A percentile compares a stretch with the other conserved stretches of the same genome.
Conservation (phyloP, 177 flowering plant species). For the Vitis hybrid region DNA sequence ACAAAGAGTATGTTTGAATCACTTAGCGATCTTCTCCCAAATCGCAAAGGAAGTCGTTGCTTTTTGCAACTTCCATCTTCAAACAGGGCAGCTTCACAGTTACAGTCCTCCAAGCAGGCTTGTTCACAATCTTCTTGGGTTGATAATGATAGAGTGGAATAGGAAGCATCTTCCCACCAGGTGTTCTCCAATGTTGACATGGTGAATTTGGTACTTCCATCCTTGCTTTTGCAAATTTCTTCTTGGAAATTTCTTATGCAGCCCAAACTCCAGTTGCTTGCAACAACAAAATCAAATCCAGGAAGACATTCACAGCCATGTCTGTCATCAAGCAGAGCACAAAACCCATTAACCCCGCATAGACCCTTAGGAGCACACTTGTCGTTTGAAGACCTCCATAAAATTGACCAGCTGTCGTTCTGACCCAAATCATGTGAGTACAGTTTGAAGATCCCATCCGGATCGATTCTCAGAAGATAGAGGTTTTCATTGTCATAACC, state of each 20-base stretch:
- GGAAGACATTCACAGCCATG: constrained; percentile 3
- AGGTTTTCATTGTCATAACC: not conserved
- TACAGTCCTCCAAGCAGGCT: constrained; percentile 19
- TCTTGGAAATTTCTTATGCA: constrained; percentile 14
- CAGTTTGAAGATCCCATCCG: constrained; percentile 17
- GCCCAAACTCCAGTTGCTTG: constrained; percentile 9
- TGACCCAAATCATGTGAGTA: constrained; percentile 1
- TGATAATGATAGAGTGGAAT: not conserved
- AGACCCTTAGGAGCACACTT: constrained; percentile 5
- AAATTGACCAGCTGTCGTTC: constrained; percentile 3
- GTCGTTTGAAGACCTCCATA: not conserved
- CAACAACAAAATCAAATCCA: constrained; percentile 8
- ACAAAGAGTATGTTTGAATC: constrained; percentile 5
- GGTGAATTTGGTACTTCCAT: not conserved
- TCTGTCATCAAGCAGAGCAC: not conserved
- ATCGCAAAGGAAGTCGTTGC: constrained; percentile 28
- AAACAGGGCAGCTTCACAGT: constrained; percentile 22
- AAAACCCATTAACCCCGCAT: constrained; percentile 11
- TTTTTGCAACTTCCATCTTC: constrained; percentile 6
- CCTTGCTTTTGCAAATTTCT: constrained; percentile 3
- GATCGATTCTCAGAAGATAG: constrained; percentile 4
- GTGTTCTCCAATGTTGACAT: constrained; percentile 5
- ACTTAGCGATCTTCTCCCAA: constrained; percentile 1
- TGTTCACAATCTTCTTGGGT: constrained; percentile 6
- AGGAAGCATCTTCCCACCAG: constrained; percentile 15